Evolutionary conservation across 2,329 filamentous ascomycete genomes (phyloP), one percentile per base, ranked within the genome.

Genomic region (Arachnomyces sp.): DNA sequence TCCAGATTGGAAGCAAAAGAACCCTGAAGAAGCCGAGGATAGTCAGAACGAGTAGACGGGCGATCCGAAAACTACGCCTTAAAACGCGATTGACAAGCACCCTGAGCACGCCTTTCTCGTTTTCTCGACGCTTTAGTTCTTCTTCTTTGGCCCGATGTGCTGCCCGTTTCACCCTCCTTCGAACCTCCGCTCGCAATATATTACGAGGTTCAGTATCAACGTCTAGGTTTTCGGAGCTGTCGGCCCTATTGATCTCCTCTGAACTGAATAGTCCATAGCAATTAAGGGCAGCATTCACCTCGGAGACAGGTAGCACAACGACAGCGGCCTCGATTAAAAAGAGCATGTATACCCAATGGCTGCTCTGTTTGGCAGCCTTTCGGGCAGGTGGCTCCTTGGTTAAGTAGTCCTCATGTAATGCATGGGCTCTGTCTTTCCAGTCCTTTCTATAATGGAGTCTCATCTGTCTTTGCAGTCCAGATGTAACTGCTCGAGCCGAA

Each of bases 281-380:
- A 29, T 13, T 13, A 3, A 39, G n/a, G 17, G 38, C 38, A n/a
- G 31, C 38, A n/a, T 28, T 13, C 3, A 39, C 9, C 25, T 37
- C 35, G 17, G 42, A 44, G 8, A 41, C 38, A 1, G 42, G 38
- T 16, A 41, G 28, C 17, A 33, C 13, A 12, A 44, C 38, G 13
- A 25, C 12, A 21, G 31, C 30, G 4, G 29, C 14, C 34, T 44
- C 42, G 11, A 37, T 16, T 13, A 14, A n/a, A 16, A 37, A 37
- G 12, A 37, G 35, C 8, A 29, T 34, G 11, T 43, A 43, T 11
- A 39, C 40, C 40, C 40, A 43, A 28, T 39, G 40, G 16, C 40
- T 43, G 28, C 40, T 43, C n/a, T 43, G 30, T 12, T 34, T 38
- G 11, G 36, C 25, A 14, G 40, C 36, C 25, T 34, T 43, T 31